These are phyloP conservation scores for Exserohilum rostratum DNA, from an alignment of 2,329 filamentous ascomycete genomes.

Conservation along the genomic window DNA sequence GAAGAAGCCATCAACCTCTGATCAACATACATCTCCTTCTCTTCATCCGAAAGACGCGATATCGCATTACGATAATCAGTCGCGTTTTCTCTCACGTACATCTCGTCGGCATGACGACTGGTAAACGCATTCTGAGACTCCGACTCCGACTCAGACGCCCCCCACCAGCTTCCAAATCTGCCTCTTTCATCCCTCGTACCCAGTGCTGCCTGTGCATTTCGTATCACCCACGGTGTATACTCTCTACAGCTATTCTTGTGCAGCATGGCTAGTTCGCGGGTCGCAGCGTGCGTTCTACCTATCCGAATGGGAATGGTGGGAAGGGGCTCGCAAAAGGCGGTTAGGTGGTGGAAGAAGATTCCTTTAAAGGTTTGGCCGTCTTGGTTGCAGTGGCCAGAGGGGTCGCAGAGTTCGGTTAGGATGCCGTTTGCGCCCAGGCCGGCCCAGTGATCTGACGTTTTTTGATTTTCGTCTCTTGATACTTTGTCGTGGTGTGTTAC, in stretches of 20 bases:
- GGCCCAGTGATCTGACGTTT: conserved; percentile 59
- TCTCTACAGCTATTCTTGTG: conserved; percentile 68
- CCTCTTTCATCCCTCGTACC: conserved; percentile 70
- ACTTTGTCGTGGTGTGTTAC: conserved; percentile 6
- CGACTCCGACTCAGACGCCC: conserved; percentile 25
- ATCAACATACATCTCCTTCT: not conserved
- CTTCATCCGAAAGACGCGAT: not conserved
- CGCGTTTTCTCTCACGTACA: not conserved
- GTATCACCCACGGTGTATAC: conserved; percentile 77
- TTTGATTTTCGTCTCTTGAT: not conserved
- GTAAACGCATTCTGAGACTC: too few relatives aligned
- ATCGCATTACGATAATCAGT: conserved; percentile 14
- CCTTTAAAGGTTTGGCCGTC: conserved; percentile 91
- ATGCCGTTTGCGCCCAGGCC: conserved; percentile 81
- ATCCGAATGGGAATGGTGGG: conserved; percentile 52
- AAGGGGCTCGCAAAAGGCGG: conserved; percentile 75
- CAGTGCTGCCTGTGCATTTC: conserved; percentile 77
- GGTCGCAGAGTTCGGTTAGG: conserved; percentile 84
- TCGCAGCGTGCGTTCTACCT: conserved; percentile 53
- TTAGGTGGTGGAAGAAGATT: conserved; percentile 90
- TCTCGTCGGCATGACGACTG: too few relatives aligned
- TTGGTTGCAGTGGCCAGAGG: conserved; percentile 75
- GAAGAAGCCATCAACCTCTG: not conserved
- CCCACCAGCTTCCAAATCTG: conserved; percentile 91
- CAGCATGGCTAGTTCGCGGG: conserved; percentile 27